A percentile compares a stretch with the other conserved stretches of the same genome.
These are phyloP conservation scores for Amanita pseudoporphyria DNA, from an alignment of 768 basidiomycete genomes.

Conservation along the genomic window DNA sequence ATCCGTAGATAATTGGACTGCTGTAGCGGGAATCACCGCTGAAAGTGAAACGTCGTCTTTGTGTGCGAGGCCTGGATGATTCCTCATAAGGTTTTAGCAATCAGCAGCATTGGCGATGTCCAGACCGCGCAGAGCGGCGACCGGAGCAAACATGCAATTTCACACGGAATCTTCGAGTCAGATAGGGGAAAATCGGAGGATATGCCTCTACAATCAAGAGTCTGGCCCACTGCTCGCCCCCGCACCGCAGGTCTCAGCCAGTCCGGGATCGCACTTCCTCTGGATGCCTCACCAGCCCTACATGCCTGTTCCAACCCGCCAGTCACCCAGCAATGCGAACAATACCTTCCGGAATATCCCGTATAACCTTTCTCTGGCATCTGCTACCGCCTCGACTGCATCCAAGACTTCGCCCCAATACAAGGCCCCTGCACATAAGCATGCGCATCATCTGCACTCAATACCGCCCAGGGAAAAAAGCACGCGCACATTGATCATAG, in stretches of 20 bases:
- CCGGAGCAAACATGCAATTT: background rate
- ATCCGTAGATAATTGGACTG: too few species aligned
- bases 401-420: slow-evolving; percentile 5
- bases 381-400: background rate
- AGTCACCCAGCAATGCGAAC: background rate
- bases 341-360: background rate
- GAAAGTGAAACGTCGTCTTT: too few species aligned
- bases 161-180: background rate
- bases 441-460: slow-evolving; percentile 81
- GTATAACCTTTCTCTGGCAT: background rate
- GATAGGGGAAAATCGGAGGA: slow-evolving; percentile 7
- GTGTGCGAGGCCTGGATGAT: too few species aligned
- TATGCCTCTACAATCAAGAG: background rate
- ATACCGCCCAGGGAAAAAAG: slow-evolving; percentile 85
- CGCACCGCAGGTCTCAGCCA: background rate
- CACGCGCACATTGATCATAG: slow-evolving; percentile 80
- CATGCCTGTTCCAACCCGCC: background rate
- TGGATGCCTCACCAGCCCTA: background rate
- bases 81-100: background rate
- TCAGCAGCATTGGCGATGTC: background rate
- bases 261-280: background rate
- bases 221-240: background rate
- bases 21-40: too few species aligned
- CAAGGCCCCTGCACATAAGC: slow-evolving; percentile 52
- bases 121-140: background rate